These are phyloP conservation scores for Brettanomyces nanus DNA, from an alignment of 805 yeast genomes.

Conservation along the genomic window DNA sequence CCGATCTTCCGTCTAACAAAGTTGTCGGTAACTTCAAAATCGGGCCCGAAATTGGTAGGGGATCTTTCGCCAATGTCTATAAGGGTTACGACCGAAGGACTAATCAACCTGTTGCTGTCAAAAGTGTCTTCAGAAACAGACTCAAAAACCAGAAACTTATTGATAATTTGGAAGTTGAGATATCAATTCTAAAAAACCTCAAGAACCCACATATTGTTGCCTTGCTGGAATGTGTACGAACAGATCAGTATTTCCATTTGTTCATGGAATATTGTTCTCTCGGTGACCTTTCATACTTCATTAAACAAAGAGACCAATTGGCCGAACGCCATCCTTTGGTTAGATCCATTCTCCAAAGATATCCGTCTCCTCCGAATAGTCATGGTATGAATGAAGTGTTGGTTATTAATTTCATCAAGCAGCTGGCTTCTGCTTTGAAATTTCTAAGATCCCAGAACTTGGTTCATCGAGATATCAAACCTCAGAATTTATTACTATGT, in stretches of 20 bases:
- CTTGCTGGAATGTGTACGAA: slow-evolving; percentile 73
- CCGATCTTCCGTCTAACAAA: slow-evolving; percentile 2
- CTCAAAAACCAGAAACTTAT: slow-evolving; percentile 78
- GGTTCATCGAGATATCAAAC: slow-evolving; percentile 93
- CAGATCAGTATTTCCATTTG: slow-evolving; percentile 68
- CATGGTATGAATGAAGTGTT: slow-evolving; percentile 75
- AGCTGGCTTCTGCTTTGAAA: slow-evolving; percentile 73
- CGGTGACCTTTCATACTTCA: slow-evolving; percentile 88
- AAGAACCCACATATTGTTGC: slow-evolving; percentile 92
- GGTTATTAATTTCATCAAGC: slow-evolving; percentile 79
- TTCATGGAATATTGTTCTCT: slow-evolving; percentile 95
- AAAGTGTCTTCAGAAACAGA: slow-evolving; percentile 76
- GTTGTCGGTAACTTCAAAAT: slow-evolving; percentile 42
- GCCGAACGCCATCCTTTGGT: slow-evolving; percentile 71
- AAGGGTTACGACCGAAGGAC: slow-evolving; percentile 59
- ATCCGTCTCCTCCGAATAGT: slow-evolving; percentile 70
- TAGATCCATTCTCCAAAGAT: slow-evolving; percentile 64
- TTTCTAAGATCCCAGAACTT: slow-evolving; percentile 77
- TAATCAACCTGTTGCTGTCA: slow-evolving; percentile 71
- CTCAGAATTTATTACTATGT: slow-evolving; percentile 76
- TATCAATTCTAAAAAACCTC: slow-evolving; percentile 77
- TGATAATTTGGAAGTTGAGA: slow-evolving; percentile 89
- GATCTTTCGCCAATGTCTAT: slow-evolving; percentile 93
- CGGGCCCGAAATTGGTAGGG: slow-evolving; percentile 89
- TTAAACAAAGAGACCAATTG: slow-evolving; percentile 66